phyloP scores from a whole-genome alignment of 129 eudicot species.

The Gnaphalium uliginosum region DNA sequence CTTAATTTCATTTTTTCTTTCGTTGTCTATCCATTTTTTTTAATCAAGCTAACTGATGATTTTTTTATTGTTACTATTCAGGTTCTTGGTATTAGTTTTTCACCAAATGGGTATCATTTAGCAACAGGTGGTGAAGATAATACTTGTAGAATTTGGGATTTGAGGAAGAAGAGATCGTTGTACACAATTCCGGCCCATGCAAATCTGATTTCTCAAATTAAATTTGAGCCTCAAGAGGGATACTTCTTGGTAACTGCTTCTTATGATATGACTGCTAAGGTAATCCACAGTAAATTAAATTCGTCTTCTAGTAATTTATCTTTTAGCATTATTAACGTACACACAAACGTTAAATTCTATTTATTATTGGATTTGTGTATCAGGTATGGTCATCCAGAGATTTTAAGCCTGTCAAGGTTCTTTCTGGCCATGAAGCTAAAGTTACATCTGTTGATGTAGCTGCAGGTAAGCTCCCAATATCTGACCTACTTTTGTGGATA shows the following conservation, averaged over 20 bases:
- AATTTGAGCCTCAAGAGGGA: constrained; percentile 98
- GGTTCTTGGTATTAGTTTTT: constrained; percentile 78
- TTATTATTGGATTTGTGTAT: constrained; percentile 9
- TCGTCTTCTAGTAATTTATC: not conserved
- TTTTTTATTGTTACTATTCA: constrained; percentile 32
- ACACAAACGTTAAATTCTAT: not conserved
- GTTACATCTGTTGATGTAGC: constrained; percentile 75
- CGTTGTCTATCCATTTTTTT: not conserved
- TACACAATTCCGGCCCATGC: constrained; percentile 94
- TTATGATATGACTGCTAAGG: constrained; percentile 96
- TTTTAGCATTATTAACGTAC: not conserved
- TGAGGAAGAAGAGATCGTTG: constrained; percentile 82
- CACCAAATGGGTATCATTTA: constrained; percentile 94
- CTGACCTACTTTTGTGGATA: not conserved
- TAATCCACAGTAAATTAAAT: constrained; percentile 24
- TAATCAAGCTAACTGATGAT: not conserved
- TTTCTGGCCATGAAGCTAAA: constrained; percentile 87
- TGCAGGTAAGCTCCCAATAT: constrained; percentile 52
- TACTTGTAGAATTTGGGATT: constrained; percentile 95
- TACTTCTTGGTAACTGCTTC: constrained; percentile 93
- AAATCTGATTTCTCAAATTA: constrained; percentile 88
- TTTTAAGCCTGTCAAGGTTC: constrained; percentile 85
- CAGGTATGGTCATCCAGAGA: constrained; percentile 98
- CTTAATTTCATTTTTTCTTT: not conserved
- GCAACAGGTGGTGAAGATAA: constrained; percentile 98